These are phyloP conservation scores for Stylonectria norvegica DNA, from an alignment of 2,329 filamentous ascomycete genomes.

Conservation along the genomic window DNA sequence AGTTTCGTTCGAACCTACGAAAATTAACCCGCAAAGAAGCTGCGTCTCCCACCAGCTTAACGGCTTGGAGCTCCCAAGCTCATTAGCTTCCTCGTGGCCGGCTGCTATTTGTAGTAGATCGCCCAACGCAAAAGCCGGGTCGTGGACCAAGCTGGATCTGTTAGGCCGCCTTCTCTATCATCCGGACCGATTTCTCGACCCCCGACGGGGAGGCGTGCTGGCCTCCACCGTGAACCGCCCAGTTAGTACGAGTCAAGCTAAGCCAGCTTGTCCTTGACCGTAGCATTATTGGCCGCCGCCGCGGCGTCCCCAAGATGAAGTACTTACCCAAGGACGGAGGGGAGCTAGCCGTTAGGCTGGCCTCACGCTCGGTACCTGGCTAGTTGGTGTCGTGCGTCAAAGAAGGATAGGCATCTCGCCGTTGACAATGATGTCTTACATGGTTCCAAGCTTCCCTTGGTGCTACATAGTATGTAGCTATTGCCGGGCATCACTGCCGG, in stretches of 20 bases:
- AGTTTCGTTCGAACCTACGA: no score
- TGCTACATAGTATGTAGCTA: no score
- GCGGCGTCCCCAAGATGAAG: background rate
- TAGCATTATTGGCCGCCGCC: background rate
- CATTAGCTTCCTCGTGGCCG: background rate
- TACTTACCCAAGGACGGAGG: background rate
- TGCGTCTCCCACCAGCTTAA: no score
- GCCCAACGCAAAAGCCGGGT: background rate
- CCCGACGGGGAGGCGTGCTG: background rate
- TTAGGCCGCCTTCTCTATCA: background rate
- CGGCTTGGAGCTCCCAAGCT: background rate
- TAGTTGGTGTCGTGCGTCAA: background rate
- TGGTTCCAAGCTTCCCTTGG: background rate
- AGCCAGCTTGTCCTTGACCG: background rate
- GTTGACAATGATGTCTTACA: constrained; percentile 1
- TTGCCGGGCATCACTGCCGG: background rate
- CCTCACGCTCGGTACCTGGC: background rate
- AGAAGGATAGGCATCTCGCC: background rate
- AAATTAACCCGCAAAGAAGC: no score
- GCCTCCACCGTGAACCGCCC: background rate
- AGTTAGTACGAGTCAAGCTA: background rate
- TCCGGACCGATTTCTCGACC: background rate
- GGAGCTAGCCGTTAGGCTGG: background rate
- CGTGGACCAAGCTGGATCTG: background rate
- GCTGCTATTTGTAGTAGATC: background rate